Percentiles rank a stretch among this genome's conserved stretches.
Evolutionary conservation across 1,284 basidiomycete genomes (phyloP).

Genomic region (Sporisorium graminicola): DNA sequence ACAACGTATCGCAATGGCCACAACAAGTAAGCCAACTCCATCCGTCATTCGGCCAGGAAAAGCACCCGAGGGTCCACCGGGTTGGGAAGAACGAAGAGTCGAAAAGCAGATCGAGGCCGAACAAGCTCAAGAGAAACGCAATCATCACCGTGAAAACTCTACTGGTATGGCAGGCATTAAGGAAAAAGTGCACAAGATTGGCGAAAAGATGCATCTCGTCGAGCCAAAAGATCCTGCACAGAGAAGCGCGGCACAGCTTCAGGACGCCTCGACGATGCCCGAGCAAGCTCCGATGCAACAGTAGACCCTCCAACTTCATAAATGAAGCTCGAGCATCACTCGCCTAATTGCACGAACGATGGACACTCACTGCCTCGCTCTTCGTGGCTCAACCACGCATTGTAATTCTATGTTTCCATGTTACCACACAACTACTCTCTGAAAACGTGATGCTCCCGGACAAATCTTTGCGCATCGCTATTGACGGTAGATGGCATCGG

Average conservation of each 20-base stretch:
- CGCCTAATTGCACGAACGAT: neutral
- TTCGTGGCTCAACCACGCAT: neutral
- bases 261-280: constrained; percentile 58
- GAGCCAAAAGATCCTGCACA: constrained; percentile 47
- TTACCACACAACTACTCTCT: neutral
- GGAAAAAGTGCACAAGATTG: constrained; percentile 54
- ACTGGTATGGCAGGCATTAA: constrained; percentile 48
- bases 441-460: neutral
- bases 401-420: constrained; percentile 4
- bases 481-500: constrained; percentile 71
- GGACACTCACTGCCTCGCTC: constrained; percentile 15
- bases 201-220: constrained; percentile 59
- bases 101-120: constrained; percentile 38
- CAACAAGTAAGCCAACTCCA: constrained; percentile 21
- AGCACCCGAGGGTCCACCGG: constrained; percentile 52
- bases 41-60: constrained; percentile 56
- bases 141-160: constrained; percentile 37
- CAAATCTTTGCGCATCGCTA: neutral
- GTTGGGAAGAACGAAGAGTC: constrained; percentile 54
- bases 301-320: neutral
- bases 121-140: constrained; percentile 30
- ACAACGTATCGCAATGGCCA: constrained; percentile 10
- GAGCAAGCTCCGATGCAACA: constrained; percentile 33
- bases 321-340: neutral
- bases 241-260: constrained; percentile 47